Conservation (phyloP, 1,284 basidiomycete genomes). For the Microbotryum intermedium region DNA sequence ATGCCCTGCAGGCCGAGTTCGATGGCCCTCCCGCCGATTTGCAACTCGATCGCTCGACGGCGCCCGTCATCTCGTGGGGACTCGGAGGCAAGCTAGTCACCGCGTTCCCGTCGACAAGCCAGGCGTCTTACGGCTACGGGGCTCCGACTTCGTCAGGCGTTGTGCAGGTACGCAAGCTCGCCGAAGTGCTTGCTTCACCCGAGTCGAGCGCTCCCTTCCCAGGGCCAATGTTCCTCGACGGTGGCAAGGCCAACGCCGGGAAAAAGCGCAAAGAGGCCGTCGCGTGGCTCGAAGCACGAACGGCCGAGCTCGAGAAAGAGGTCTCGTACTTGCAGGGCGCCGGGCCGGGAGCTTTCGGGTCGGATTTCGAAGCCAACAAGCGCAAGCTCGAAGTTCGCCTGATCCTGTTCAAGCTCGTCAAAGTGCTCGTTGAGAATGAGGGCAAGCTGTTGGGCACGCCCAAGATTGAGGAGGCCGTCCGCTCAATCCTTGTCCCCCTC, state of each 20-base stretch:
- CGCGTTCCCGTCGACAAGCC: conserved; percentile 56
- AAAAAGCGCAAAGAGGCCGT: conserved; percentile 76
- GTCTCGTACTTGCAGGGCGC: conserved; percentile 50
- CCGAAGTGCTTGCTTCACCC: conserved; percentile 53
- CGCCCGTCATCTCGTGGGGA: conserved; percentile 77
- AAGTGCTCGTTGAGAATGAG: conserved; percentile 74
- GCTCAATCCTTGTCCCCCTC: conserved; percentile 54
- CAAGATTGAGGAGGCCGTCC: conserved; percentile 57
- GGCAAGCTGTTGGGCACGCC: conserved; percentile 57
- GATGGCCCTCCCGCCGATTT: conserved; percentile 56
- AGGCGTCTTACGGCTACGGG: conserved; percentile 53
- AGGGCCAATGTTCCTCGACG: conserved; percentile 74
- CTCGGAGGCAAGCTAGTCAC: conserved; percentile 79
- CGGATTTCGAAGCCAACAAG: conserved; percentile 43
- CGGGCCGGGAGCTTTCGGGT: conserved; percentile 40
- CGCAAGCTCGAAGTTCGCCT: conserved; percentile 65
- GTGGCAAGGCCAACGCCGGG: conserved; percentile 45
- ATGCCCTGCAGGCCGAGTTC: conserved; percentile 35
- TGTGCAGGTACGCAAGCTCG: conserved; percentile 58
- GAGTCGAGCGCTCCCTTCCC: conserved; percentile 52
- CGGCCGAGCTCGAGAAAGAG: conserved; percentile 65
- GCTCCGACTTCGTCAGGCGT: conserved; percentile 55
- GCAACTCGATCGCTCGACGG: conserved; percentile 47
- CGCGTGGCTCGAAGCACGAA: conserved; percentile 65
- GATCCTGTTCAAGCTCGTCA: conserved; percentile 63